Evolutionary conservation across 2,329 filamentous ascomycete genomes (phyloP), one percentile per base, ranked within the genome.

Genomic region (Penicillium sp.): DNA sequence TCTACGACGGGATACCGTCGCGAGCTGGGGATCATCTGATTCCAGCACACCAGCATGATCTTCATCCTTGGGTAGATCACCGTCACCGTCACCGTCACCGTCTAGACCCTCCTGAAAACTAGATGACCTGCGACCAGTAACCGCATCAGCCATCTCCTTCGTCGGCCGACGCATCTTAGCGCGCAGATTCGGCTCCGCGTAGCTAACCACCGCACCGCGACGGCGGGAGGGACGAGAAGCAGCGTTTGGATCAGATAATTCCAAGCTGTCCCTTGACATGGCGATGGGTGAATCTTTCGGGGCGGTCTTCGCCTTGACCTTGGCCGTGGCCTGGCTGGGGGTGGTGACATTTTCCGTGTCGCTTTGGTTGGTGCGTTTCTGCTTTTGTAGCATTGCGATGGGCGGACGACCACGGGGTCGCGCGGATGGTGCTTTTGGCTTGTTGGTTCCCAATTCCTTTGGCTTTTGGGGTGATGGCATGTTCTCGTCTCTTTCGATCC

Each of bases 81-180:
- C 37, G 16, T 9, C 10, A 10, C 14, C 10, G 24, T 42, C 37
- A 23, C 24, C 39, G 11, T 50, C 47, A 39, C 48, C 46, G 70
- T 79, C 71, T 76, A 77, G 63, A 74, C 76, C 61, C 75, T 75
- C 39, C 28, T 63, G 64, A 42, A 70, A 81, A 66, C 65, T 82
- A 72, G 57, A 83, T 50, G 31, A 79, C 77, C 63, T 78, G 76
- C 73, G 64, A 52, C 83, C 85, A 10, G 82, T 75, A 13, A 93
- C 89, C 1, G 89, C 90, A 70, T 92, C 89, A 31, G 88, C 83
- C 9, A 92, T 74, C 60, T 90, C 85, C 67, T 90, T 90, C 1
- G 87, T 89, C 19, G 90, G 89, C 55, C 90, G 83, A 54, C 90
- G 83, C 90, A 94, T 92, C 75, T 94, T 94, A 67, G 87, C 88